These are phyloP conservation scores for Avena eriantha DNA, from an alignment of 176 grass and related monocot genomes.

Conservation along the genomic window DNA sequence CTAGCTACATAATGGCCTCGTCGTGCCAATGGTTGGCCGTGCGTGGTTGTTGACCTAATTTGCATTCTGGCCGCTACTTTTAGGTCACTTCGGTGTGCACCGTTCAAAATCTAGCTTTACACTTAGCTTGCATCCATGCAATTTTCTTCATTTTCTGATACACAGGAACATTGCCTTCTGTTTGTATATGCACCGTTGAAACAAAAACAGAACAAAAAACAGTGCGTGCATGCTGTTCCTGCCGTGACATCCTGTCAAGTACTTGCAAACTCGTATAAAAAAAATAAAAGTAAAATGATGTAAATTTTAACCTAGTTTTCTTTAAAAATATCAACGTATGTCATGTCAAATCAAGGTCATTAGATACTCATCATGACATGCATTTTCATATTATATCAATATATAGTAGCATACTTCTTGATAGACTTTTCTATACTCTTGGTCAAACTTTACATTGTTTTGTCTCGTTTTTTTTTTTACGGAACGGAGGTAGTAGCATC, in stretches of 20 bases:
- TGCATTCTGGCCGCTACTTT: slow-evolving; percentile 25
- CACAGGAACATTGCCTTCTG: not conserved
- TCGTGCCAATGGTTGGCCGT: slow-evolving; percentile 11
- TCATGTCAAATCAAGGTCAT: too few species aligned
- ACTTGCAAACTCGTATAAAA: too few species aligned
- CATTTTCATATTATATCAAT: too few species aligned
- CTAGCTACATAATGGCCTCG: not conserved
- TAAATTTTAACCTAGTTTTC: too few species aligned
- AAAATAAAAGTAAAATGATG: too few species aligned
- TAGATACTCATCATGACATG: too few species aligned
- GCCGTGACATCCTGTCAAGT: not conserved
- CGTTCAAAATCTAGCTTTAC: slow-evolving; percentile 13
- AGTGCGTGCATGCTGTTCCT: not conserved
- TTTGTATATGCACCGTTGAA: not conserved
- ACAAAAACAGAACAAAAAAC: not conserved
- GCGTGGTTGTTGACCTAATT: not conserved
- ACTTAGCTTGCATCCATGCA: not conserved
- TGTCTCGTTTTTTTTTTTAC: too few species aligned
- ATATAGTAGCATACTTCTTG: too few species aligned
- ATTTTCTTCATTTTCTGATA: not conserved
- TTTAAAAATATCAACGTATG: too few species aligned
- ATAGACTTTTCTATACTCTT: too few species aligned
- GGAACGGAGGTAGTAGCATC: not conserved
- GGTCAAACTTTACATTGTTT: too few species aligned
- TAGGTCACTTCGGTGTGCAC: not conserved